phyloP scores from a whole-genome alignment of 768 basidiomycete species.

The Dentipellis sp. region DNA sequence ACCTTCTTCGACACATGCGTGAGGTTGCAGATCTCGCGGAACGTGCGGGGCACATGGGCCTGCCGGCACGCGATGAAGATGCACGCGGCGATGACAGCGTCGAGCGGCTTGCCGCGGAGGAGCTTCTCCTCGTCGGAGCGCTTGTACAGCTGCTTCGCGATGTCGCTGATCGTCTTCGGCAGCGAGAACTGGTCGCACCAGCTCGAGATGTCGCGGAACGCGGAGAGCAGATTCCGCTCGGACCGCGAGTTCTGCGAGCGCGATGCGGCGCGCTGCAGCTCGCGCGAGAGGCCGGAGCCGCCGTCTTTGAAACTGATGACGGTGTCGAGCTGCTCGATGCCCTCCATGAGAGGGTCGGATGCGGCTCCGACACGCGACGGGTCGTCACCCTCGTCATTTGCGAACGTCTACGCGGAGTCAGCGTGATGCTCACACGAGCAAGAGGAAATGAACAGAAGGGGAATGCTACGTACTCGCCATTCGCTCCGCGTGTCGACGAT shows the following conservation, averaged over 20 bases:
- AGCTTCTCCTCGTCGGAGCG: constrained; percentile 94
- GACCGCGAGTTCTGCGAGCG: constrained; percentile 70
- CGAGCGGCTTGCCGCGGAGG: constrained; percentile 81
- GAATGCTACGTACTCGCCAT: constrained; percentile 73
- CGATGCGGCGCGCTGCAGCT: constrained; percentile 87
- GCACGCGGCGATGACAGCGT: constrained; percentile 93
- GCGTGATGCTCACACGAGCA: constrained; percentile 11
- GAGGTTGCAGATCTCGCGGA: constrained; percentile 90
- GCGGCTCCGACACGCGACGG: constrained; percentile 99
- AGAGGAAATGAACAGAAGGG: constrained; percentile 8
- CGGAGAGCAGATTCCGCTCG: constrained; percentile 78
- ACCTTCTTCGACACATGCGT: constrained; percentile 93
- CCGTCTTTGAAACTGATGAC: constrained; percentile 94
- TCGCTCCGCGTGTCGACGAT: constrained; percentile 97
- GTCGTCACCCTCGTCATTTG: constrained; percentile 98
- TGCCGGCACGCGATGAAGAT: constrained; percentile 97
- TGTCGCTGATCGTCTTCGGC: constrained; percentile 89
- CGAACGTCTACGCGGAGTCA: constrained; percentile 73
- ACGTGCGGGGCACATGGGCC: constrained; percentile 91
- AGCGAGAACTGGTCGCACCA: constrained; percentile 96
- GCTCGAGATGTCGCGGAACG: constrained; percentile 84
- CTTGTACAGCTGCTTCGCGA: constrained; percentile 95
- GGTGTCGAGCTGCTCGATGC: constrained; percentile 90
- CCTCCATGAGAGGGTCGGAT: constrained; percentile 86
- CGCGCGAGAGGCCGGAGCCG: constrained; percentile 83